Conservation (phyloP, 495 filamentous ascomycete species). For the Aspergillus funiculosus region DNA sequence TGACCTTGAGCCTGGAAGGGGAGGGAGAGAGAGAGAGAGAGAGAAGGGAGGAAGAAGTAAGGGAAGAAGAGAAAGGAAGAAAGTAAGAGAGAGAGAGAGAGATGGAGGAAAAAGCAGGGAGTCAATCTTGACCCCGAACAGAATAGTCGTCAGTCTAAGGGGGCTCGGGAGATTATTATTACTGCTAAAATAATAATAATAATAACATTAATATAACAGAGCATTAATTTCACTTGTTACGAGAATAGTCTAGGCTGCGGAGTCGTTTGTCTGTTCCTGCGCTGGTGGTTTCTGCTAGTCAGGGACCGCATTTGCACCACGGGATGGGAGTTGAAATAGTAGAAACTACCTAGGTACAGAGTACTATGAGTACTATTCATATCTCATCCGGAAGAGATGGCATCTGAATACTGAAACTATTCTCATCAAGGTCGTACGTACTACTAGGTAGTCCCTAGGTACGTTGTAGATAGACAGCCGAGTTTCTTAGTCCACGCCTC, state of each 20-base stretch:
- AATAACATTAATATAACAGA: neutral
- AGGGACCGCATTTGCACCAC: slow-evolving; percentile 9
- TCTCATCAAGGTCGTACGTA: no score
- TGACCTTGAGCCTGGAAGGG: neutral
- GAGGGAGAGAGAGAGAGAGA: slow-evolving; percentile 13
- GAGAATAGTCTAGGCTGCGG: slow-evolving; percentile 13
- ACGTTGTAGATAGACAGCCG: no score
- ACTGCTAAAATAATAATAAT: slow-evolving; percentile 3
- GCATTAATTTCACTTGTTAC: slow-evolving; percentile 2
- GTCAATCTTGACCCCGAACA: slow-evolving; percentile 22
- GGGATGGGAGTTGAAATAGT: slow-evolving; percentile 1
- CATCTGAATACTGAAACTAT: no score
- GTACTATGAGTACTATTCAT: neutral
- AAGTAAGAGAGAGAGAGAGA: slow-evolving; percentile 11
- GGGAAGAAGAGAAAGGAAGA: slow-evolving; percentile 12
- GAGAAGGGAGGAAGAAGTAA: slow-evolving; percentile 8
- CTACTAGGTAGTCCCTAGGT: no score
- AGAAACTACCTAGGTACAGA: neutral
- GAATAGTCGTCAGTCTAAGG: slow-evolving; percentile 11
- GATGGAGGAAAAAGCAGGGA: slow-evolving; percentile 13
- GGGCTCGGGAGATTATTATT: slow-evolving; percentile 12
- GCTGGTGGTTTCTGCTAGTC: slow-evolving; percentile 16
- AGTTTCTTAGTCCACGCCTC: no score
- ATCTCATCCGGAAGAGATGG: neutral
- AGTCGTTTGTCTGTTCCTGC: slow-evolving; percentile 21